phyloP scores from a whole-genome alignment of 495 filamentous ascomycete genomes.

The Tuber brumale region DNA sequence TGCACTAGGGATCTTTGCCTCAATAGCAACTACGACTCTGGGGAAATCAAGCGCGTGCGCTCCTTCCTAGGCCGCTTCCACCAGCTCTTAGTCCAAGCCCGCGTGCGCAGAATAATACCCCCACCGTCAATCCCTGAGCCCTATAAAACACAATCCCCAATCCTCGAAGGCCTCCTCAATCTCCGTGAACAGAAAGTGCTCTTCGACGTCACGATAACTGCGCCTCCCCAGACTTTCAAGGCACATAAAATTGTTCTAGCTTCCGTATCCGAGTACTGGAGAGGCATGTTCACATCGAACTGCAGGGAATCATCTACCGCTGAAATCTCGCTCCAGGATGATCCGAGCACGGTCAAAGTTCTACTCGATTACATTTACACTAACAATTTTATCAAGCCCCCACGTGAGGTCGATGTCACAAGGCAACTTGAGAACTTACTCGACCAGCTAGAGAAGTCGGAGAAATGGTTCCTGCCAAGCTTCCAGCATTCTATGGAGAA shows the following conservation, averaged over 20 bases:
- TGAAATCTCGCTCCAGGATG: neutral
- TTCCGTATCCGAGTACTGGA: slow-evolving; percentile 20
- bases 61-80: slow-evolving; percentile 20
- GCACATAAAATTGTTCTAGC: slow-evolving; percentile 20
- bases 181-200: slow-evolving; percentile 2
- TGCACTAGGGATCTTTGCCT: slow-evolving; percentile 30
- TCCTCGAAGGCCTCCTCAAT: slow-evolving; percentile 10
- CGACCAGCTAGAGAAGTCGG: slow-evolving; percentile 25
- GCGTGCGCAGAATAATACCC: slow-evolving; percentile 11
- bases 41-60: slow-evolving; percentile 14
- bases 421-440: slow-evolving; percentile 19
- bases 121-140: neutral
- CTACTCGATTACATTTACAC: slow-evolving; percentile 28
- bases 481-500: slow-evolving; percentile 23
- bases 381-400: slow-evolving; percentile 11
- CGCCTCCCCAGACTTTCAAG: neutral
- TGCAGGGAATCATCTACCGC: slow-evolving; percentile 11
- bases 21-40: slow-evolving; percentile 17
- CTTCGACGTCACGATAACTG: slow-evolving; percentile 10
- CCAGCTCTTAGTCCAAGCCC: slow-evolving; percentile 9
- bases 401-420: slow-evolving; percentile 1
- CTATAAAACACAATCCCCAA: neutral
- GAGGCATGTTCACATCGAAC: neutral
- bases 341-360: slow-evolving; percentile 12
- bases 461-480: slow-evolving; percentile 16